A percentile compares a stretch with the other conserved stretches of the same genome.
phyloP scores from a whole-genome alignment of 257 asterid species.

The Solanum okadae region DNA sequence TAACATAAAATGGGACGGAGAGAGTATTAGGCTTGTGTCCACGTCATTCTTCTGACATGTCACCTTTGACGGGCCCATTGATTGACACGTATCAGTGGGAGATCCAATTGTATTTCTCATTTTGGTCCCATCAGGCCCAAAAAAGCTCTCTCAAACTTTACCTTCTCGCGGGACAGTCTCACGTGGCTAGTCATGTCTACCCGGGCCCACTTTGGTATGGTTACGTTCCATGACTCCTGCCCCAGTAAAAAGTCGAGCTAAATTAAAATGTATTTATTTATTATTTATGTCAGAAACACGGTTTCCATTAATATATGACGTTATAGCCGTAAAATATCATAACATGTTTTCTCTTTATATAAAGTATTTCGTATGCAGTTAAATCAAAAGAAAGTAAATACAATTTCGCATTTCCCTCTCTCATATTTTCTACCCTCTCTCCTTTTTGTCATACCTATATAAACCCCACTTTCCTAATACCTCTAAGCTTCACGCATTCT shows the following conservation, averaged over 20 bases:
- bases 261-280: not conserved
- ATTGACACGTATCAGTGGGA: slow-evolving; percentile 13
- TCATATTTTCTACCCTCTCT: not conserved
- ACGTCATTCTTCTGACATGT: slow-evolving; percentile 14
- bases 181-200: slow-evolving; percentile 56
- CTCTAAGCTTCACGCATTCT: slow-evolving; percentile 1
- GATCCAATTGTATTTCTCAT: not conserved
- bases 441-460: slow-evolving; percentile 19
- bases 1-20: too few relatives aligned
- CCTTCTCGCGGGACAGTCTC: slow-evolving; percentile 41
- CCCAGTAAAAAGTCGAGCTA: slow-evolving; percentile 10
- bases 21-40: not conserved
- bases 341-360: not conserved
- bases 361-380: not conserved
- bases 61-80: not conserved
- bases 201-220: slow-evolving; percentile 27
- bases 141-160: slow-evolving; percentile 1
- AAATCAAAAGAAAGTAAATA: not conserved
- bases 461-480: slow-evolving; percentile 16
- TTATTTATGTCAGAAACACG: not conserved
- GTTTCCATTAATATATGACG: not conserved
- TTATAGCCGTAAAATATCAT: too few relatives aligned
- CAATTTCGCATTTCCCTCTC: not conserved
- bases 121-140: not conserved
- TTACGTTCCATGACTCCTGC: slow-evolving; percentile 8